Conservation (phyloP, 192 early-diverging fungal species). For the Coemansia sp. region DNA sequence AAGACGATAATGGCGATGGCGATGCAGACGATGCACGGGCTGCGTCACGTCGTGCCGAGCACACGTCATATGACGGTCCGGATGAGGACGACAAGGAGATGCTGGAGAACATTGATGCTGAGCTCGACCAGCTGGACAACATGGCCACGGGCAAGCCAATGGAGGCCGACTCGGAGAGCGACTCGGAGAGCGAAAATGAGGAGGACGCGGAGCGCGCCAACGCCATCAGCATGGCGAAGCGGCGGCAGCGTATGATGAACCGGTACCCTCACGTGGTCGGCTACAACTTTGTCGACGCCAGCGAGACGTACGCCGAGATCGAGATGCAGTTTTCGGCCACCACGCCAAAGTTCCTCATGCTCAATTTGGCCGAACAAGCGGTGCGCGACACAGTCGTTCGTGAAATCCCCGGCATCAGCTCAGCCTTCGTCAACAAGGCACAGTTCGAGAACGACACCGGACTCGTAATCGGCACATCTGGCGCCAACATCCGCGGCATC, state of each 20-base stretch:
- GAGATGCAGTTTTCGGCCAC: slow-evolving; percentile 83
- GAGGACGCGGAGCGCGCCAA: slow-evolving; percentile 46
- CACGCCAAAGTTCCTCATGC: slow-evolving; percentile 94
- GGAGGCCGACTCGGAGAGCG: slow-evolving; percentile 16
- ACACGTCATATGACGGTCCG: slow-evolving; percentile 73
- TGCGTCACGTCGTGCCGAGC: slow-evolving; percentile 58
- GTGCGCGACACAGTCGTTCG: slow-evolving; percentile 72
- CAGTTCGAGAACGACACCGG: slow-evolving; percentile 76
- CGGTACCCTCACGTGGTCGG: slow-evolving; percentile 63
- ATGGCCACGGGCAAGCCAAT: slow-evolving; percentile 13
- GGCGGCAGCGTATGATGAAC: slow-evolving; percentile 53
- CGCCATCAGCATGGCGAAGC: slow-evolving; percentile 19
- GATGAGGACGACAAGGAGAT: slow-evolving; percentile 81
- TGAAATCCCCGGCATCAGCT: slow-evolving; percentile 79
- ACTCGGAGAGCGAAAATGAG: slow-evolving; percentile 51
- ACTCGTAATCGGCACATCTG: slow-evolving; percentile 78
- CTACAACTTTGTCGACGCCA: slow-evolving; percentile 48
- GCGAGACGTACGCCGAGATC: slow-evolving; percentile 39
- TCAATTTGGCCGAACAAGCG: slow-evolving; percentile 77
- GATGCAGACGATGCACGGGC: slow-evolving; percentile 73
- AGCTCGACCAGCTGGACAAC: slow-evolving; percentile 43
- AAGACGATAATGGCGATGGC: slow-evolving; percentile 59
- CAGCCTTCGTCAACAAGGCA: slow-evolving; percentile 78
- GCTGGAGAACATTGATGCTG: slow-evolving; percentile 47
- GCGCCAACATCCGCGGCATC: slow-evolving; percentile 87